Percentiles rank a stretch among this genome's conserved stretches.
These are phyloP conservation scores for Plasmodium vivax DNA, from an alignment of 169 alveolate genomes.

Conservation along the genomic window DNA sequence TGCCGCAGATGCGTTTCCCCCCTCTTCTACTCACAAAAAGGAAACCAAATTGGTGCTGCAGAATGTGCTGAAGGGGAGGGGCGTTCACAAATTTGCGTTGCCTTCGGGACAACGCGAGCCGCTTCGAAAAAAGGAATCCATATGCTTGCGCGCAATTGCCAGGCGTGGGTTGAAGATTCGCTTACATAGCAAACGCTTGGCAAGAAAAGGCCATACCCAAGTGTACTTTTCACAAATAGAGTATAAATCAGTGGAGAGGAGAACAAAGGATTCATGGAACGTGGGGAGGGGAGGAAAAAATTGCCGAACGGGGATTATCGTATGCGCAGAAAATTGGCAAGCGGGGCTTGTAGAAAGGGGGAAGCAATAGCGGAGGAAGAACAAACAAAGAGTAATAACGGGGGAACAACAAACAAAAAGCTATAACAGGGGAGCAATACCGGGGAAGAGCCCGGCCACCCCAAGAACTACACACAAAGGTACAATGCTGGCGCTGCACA, in stretches of 20 bases:
- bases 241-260: neutral
- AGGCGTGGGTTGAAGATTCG: neutral
- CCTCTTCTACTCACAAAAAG: neutral
- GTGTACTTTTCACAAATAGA: neutral
- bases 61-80: neutral
- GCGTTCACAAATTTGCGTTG: neutral
- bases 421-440: neutral
- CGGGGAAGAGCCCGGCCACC: neutral
- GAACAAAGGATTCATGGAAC: neutral
- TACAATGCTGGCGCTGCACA: slow-evolving; percentile 40
- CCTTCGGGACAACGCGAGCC: neutral
- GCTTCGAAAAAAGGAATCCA: neutral
- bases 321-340: neutral
- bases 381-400: neutral
- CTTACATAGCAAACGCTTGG: neutral
- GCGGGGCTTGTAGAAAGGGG: neutral
- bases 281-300: neutral
- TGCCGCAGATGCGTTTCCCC: neutral
- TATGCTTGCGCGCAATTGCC: neutral
- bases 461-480: neutral
- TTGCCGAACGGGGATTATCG: neutral
- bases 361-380: neutral
- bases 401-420: neutral
- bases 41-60: neutral
- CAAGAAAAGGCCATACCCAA: neutral